phyloP scores from a whole-genome alignment of 2,329 filamentous ascomycete genomes.

The Sporothrix humicola region DNA sequence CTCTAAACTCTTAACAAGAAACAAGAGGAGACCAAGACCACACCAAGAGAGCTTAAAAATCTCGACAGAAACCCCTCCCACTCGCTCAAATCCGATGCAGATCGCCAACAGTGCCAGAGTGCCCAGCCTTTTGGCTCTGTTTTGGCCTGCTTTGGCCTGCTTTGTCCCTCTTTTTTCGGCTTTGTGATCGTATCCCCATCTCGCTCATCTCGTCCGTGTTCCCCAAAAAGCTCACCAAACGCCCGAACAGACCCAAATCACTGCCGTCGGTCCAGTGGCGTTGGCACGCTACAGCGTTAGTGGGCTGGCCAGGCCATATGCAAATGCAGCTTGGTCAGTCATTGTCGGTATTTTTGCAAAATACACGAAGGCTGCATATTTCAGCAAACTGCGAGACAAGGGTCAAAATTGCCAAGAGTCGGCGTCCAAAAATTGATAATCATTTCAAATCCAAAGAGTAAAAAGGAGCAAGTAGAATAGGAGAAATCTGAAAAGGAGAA shows the following conservation, averaged over 20 bases:
- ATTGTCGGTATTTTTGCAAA: not conserved
- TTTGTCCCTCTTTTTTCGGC: no score
- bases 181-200: slow-evolving; percentile 1
- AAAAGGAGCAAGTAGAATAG: no score
- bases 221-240: not conserved
- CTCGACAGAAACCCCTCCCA: not conserved
- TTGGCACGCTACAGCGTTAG: not conserved
- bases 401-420: slow-evolving; percentile 6
- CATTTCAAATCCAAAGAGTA: slow-evolving; percentile 27
- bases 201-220: not conserved
- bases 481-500: no score
- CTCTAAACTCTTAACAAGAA: not conserved
- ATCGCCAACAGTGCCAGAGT: not conserved
- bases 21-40: no score
- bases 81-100: not conserved
- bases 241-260: not conserved
- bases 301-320: not conserved
- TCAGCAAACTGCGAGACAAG: not conserved
- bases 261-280: not conserved
- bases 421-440: slow-evolving; percentile 23
- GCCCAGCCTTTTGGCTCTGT: not conserved
- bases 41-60: no score
- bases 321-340: not conserved
- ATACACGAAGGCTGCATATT: not conserved
- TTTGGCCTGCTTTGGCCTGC: not conserved